These are phyloP conservation scores for Pythium periplocum DNA, from an alignment of 352 stramenopile genomes.

Conservation along the genomic window DNA sequence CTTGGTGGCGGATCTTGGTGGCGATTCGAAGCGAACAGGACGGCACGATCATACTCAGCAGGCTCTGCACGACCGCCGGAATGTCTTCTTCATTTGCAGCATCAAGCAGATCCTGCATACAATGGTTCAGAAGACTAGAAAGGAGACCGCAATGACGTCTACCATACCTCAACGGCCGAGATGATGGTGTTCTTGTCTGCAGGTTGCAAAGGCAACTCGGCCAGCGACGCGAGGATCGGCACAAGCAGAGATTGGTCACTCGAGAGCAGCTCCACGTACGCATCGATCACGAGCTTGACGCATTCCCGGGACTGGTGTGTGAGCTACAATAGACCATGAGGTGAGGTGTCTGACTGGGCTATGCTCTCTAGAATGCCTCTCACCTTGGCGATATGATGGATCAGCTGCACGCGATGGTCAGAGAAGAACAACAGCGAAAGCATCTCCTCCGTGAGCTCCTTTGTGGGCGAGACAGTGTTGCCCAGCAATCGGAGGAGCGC, in stretches of 20 bases:
- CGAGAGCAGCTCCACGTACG: constrained; percentile 69
- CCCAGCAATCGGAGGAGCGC: constrained; percentile 63
- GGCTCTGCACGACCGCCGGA: constrained; percentile 65
- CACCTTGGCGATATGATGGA: constrained; percentile 79
- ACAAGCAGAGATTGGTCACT: constrained; percentile 75
- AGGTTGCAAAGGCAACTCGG: constrained; percentile 59
- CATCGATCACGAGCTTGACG: constrained; percentile 63
- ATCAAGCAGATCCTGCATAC: constrained; percentile 47
- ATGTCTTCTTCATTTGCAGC: constrained; percentile 76
- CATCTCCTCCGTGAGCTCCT: constrained; percentile 67
- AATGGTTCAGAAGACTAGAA: too few species aligned
- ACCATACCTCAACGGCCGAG: constrained; percentile 49
- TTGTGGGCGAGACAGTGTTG: constrained; percentile 67
- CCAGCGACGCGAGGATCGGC: constrained; percentile 70
- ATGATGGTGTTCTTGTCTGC: constrained; percentile 64
- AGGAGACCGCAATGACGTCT: not conserved
- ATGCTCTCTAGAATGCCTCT: not conserved
- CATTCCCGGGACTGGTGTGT: constrained; percentile 80
- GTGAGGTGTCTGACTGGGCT: too few species aligned
- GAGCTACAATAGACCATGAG: constrained; percentile 29
- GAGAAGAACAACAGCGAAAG: constrained; percentile 67
- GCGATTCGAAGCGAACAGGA: constrained; percentile 39
- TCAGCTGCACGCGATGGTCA: constrained; percentile 68
- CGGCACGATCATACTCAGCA: constrained; percentile 68
- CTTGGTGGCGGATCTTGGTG: constrained; percentile 49